Base-by-base conservation (phyloP, 805 yeast species). In the Starmerella bombicola region DNA sequence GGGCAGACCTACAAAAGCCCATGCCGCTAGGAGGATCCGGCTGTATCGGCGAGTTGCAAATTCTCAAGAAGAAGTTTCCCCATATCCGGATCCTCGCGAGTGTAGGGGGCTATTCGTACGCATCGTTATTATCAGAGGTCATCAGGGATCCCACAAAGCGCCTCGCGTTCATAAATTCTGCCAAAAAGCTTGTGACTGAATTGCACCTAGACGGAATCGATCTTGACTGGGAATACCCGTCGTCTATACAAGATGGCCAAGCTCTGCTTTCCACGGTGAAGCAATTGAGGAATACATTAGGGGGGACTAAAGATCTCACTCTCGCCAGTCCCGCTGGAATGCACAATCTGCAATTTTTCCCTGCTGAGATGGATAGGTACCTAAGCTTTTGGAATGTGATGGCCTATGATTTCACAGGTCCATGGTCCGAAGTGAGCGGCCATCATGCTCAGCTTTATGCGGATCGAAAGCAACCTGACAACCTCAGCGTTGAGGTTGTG, bases 211-310 rank as follows among this genome's bases (percentile, higher is more conserved):
- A 91, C 57, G 97, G 98, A 0, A 63, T 88, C 34, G 97, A 91
- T 58, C 62, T 88, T 22, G 98, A 88, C 61, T 88, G 95, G 95
- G 98, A 88, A 59, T 88, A 76, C 53, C 95, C 95, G 0, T 55
- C 59, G 6, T 65, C 57, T 31, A 52, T 55, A 3, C 53, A 56
- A 0, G 76, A 80, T 45, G 73, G 74, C 1, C 35, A 51, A 0
- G 54, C 58, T 29, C 67, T 74, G 46, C 62, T 70, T 1, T 52
- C 55, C 3, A 46, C 83, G 30, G 57, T 79, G 16, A 49, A 51
- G 32, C 45, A 41, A 13, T 49, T 76, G 20, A 64, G 74, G 31
- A 33, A 13, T 1, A 64, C 54, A 24, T 55, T 80, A 41, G 35
- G 49, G 54, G n/a, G 42, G 46, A 16, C 33, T 32, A 69, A 73